Evolutionary conservation across 169 alveolate genomes (phyloP).

Genomic region (Plasmodium coatneyi): DNA sequence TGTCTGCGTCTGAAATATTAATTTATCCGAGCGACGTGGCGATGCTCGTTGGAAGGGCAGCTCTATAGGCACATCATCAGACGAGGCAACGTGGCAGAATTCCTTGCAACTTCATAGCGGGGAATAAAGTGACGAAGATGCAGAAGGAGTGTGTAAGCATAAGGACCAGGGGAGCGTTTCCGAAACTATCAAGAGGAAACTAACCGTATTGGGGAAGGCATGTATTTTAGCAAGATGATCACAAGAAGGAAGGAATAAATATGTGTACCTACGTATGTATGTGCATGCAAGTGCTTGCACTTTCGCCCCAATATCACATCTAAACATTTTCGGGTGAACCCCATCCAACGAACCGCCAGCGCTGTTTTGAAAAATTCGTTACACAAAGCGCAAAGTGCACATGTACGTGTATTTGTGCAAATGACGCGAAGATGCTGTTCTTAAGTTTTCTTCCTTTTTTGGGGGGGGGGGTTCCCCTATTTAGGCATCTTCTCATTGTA

Average conservation of each 20-base stretch:
- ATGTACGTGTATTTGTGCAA: neutral
- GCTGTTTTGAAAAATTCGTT: neutral
- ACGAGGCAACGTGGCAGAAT: neutral
- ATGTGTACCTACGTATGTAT: neutral
- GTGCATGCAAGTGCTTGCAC: neutral
- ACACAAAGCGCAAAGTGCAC: neutral
- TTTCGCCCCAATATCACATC: neutral
- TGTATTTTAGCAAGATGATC: neutral
- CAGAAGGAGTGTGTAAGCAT: neutral
- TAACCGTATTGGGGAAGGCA: neutral
- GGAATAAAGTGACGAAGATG: neutral
- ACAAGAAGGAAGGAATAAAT: neutral
- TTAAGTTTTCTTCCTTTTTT: neutral
- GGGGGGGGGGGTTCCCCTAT: neutral
- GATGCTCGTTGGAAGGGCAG: neutral
- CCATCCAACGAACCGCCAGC: neutral
- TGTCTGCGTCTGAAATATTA: neutral
- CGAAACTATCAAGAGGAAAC: neutral
- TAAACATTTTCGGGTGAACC: neutral
- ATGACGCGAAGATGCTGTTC: neutral
- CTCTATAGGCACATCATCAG: neutral
- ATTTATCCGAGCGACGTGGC: neutral
- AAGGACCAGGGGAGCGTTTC: neutral
- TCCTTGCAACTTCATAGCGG: neutral
- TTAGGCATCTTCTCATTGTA: neutral